Conservation (phyloP, 345 rosid species). For the Eucalyptus virginea region DNA sequence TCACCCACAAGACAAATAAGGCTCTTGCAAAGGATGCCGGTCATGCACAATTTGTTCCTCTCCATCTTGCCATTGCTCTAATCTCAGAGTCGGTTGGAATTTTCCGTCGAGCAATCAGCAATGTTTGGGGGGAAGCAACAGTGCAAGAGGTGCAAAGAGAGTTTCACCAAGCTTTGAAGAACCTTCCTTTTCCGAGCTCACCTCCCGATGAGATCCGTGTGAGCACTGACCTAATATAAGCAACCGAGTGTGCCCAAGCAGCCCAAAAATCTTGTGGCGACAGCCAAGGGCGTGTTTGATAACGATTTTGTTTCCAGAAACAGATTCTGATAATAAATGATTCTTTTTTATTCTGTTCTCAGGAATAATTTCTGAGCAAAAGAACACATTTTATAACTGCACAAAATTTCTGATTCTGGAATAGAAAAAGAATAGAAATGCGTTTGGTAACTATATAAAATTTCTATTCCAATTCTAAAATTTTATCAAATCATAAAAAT, state of each 20-base stretch:
- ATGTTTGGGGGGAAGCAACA: slow-evolving; percentile 44
- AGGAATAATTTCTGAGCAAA: no score
- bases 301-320: no score
- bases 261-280: slow-evolving; percentile 54
- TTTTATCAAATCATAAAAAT: no score
- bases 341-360: no score
- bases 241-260: slow-evolving; percentile 59
- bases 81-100: slow-evolving; percentile 58
- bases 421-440: no score
- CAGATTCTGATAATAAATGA: no score
- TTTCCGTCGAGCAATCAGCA: slow-evolving; percentile 45
- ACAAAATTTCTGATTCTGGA: no score
- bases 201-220: slow-evolving; percentile 60
- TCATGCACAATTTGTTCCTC: slow-evolving; percentile 75
- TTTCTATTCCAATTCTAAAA: no score
- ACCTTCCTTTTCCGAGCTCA: slow-evolving; percentile 66
- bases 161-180: slow-evolving; percentile 53
- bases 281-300: background rate
- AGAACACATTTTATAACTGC: no score
- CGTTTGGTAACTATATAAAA: no score
- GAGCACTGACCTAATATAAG: slow-evolving; percentile 56
- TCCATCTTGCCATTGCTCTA: slow-evolving; percentile 61
- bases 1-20: slow-evolving; percentile 85
- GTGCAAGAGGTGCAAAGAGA: slow-evolving; percentile 52
- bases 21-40: slow-evolving; percentile 45